Conservation (phyloP, 805 yeast genomes). For the Pichia kluyveri region DNA sequence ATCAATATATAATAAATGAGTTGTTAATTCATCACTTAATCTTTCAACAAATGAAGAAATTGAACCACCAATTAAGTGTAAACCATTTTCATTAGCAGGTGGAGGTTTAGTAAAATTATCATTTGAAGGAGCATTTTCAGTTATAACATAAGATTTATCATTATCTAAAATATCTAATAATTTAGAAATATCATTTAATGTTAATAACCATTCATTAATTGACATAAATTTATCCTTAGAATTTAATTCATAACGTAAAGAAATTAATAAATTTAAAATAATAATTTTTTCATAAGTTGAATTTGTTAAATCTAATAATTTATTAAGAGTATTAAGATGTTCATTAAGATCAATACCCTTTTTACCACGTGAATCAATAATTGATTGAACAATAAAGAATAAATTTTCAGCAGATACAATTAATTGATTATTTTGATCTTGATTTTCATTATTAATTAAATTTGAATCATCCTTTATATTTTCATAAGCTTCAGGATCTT, state of each 20-base stretch:
- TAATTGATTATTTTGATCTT: slow-evolving; percentile 15
- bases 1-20: slow-evolving; percentile 80
- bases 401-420: slow-evolving; percentile 32
- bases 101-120: slow-evolving; percentile 76
- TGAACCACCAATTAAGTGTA: slow-evolving; percentile 73
- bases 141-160: slow-evolving; percentile 53
- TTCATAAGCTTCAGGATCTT: slow-evolving; percentile 69
- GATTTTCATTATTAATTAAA: slow-evolving; percentile 1
- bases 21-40: slow-evolving; percentile 87
- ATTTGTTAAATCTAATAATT: slow-evolving; percentile 40
- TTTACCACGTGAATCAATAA: slow-evolving; percentile 90
- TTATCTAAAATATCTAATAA: slow-evolving; percentile 64
- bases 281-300: slow-evolving; percentile 69
- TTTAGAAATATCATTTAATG: slow-evolving; percentile 51
- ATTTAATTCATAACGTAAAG: slow-evolving; percentile 79
- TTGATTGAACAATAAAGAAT: slow-evolving; percentile 62
- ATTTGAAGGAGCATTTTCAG: slow-evolving; percentile 61
- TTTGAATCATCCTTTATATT: slow-evolving; percentile 26
- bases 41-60: slow-evolving; percentile 83
- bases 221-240: slow-evolving; percentile 66
- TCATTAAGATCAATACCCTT: slow-evolving; percentile 80
- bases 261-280: slow-evolving; percentile 71
- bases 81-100: slow-evolving; percentile 52
- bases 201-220: slow-evolving; percentile 66
- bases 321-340: slow-evolving; percentile 66